Conservation (phyloP, 176 grass and related monocot genomes). For the Lolium perenne region DNA sequence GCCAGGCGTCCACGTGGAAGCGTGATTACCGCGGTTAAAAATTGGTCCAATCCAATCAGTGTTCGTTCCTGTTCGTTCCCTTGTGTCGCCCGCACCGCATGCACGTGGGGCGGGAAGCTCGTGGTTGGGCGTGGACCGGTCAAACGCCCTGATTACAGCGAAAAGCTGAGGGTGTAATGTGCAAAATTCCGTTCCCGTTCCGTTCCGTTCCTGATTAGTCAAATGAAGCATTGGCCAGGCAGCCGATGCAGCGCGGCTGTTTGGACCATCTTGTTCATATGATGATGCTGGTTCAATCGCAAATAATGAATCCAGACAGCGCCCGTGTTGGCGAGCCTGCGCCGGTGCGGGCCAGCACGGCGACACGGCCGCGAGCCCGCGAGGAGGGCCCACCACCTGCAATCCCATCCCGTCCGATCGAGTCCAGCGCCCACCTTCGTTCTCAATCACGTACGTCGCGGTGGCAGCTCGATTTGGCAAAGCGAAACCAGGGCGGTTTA, state of each 20-base stretch:
- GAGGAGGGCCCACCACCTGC: background rate
- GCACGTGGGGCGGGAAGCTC: background rate
- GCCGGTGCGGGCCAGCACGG: background rate
- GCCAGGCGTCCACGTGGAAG: background rate
- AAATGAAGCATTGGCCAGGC: background rate
- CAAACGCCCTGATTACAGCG: background rate
- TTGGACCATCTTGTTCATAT: background rate
- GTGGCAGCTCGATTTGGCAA: background rate
- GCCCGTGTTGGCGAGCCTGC: background rate
- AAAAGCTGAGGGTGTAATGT: background rate
- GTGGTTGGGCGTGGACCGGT: background rate
- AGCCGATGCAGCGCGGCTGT: background rate
- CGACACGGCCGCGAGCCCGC: too few relatives aligned
- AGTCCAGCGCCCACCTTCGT: background rate
- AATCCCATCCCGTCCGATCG: background rate
- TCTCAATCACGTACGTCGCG: background rate
- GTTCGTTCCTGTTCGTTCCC: background rate
- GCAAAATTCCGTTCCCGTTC: constrained; percentile 1
- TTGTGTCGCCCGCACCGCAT: background rate
- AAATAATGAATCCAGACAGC: background rate
- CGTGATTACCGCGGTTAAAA: background rate
- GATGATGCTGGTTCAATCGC: too few relatives aligned
- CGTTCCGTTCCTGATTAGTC: constrained; percentile 21
- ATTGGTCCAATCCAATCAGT: background rate
- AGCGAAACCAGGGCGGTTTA: background rate